These are phyloP conservation scores for Petrea volubilis DNA, from an alignment of 257 asterid genomes.

Conservation along the genomic window DNA sequence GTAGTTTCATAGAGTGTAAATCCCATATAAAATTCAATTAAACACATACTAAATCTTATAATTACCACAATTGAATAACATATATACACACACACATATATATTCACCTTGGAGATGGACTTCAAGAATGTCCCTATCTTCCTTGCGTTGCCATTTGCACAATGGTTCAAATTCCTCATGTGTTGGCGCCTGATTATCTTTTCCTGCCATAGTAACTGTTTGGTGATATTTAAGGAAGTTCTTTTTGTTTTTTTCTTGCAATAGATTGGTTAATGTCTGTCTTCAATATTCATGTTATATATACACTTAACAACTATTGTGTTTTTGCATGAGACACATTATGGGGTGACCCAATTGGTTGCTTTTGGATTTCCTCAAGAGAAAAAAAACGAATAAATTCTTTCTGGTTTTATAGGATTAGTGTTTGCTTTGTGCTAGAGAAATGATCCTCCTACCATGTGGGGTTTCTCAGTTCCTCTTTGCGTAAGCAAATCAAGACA, in stretches of 20 bases:
- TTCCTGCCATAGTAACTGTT: constrained; percentile 39
- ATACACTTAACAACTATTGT: neutral
- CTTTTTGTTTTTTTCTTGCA: neutral
- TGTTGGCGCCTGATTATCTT: neutral
- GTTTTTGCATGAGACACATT: constrained; percentile 3
- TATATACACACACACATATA: neutral
- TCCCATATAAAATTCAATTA: too few relatives aligned
- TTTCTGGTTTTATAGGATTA: constrained; percentile 17
- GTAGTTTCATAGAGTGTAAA: too few relatives aligned
- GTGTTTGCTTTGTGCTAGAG: constrained; percentile 19
- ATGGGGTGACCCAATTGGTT: constrained; percentile 31
- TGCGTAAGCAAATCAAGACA: neutral
- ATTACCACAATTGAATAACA: neutral
- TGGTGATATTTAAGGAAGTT: neutral
- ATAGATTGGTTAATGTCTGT: neutral
- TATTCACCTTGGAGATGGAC: constrained; percentile 53
- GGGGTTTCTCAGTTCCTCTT: neutral
- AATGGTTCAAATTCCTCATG: constrained; percentile 62
- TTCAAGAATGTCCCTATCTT: constrained; percentile 50
- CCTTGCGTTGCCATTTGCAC: constrained; percentile 61
- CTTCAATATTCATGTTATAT: constrained; percentile 4
- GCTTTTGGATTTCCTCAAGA: constrained; percentile 34
- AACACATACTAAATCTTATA: too few relatives aligned
- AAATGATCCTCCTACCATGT: neutral
- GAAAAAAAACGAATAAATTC: constrained; percentile 26